Conservation (phyloP, 352 stramenopile genomes). For the Pythium aphanidermatum region DNA sequence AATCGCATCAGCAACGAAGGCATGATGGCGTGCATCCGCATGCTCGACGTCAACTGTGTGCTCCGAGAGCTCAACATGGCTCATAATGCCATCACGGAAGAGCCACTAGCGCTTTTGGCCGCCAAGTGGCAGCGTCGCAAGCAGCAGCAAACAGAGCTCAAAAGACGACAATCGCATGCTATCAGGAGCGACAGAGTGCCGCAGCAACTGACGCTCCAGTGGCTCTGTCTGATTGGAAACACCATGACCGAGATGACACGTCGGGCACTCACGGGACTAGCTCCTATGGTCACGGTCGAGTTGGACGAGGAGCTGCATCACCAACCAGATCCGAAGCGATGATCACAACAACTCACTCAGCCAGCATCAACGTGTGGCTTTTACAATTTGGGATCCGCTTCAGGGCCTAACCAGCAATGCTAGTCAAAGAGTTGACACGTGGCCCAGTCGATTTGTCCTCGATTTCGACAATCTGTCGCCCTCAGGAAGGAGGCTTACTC, state of each 20-base stretch:
- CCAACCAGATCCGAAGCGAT: no score
- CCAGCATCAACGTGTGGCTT: no score
- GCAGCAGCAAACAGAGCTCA: background rate
- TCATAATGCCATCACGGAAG: constrained; percentile 70
- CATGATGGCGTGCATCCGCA: constrained; percentile 46
- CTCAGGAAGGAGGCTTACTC: no score
- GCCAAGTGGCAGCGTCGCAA: constrained; percentile 23
- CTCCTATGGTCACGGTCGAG: constrained; percentile 31
- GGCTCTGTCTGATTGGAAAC: constrained; percentile 56
- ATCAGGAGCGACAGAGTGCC: constrained; percentile 5
- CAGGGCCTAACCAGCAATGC: no score
- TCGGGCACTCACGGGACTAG: constrained; percentile 22
- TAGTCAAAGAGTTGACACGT: no score
- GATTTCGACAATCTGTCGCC: no score
- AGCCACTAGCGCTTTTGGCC: constrained; percentile 43
- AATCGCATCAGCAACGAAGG: constrained; percentile 74
- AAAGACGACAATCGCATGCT: background rate
- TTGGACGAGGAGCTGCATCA: constrained; percentile 35
- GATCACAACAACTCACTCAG: no score
- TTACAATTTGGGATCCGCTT: no score
- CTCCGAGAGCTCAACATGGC: constrained; percentile 70
- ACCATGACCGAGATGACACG: constrained; percentile 53
- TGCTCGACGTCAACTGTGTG: constrained; percentile 46
- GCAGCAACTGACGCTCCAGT: constrained; percentile 24
- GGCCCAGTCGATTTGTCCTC: no score